Conservation (phyloP, 2,329 filamentous ascomycete genomes). For the Fusarium armeniacum region DNA sequence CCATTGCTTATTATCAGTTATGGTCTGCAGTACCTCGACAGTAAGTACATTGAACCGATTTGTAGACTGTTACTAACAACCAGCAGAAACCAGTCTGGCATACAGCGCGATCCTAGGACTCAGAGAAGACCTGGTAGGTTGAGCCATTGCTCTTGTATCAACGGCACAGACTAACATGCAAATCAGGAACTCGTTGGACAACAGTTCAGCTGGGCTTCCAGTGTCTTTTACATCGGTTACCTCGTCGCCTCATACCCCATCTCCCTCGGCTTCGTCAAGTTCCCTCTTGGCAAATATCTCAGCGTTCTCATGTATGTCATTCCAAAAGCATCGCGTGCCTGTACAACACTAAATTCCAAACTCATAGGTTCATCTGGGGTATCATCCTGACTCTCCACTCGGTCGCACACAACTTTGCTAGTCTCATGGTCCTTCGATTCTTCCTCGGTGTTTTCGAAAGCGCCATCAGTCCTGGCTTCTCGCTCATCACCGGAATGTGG, state of each 20-base stretch:
- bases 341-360: background rate
- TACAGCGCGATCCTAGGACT: conserved; percentile 24
- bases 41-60: background rate
- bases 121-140: conserved; percentile 8
- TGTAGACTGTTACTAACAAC: background rate
- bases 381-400: conserved; percentile 9
- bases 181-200: conserved; percentile 3
- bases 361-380: conserved; percentile 16
- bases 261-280: conserved; percentile 25
- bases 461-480: conserved; percentile 16
- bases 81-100: conserved; percentile 18
- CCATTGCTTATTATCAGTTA: conserved; percentile 23
- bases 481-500: conserved; percentile 24
- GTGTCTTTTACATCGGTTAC: conserved; percentile 28
- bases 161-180: background rate
- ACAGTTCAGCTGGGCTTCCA: conserved; percentile 23
- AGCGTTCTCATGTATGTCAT: conserved; percentile 12
- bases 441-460: conserved; percentile 23
- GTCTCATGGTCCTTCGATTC: conserved; percentile 13
- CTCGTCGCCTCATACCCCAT: conserved; percentile 26
- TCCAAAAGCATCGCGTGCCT: background rate
- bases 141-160: accelerated
- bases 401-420: conserved; percentile 11
- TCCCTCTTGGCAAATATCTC: conserved; percentile 21
- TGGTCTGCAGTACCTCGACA: conserved; percentile 21